Percentiles rank a stretch among this genome's conserved stretches.
Evolutionary conservation across 139 green algal species (phyloP).

Genomic region (Zygnema cylindricum): DNA sequence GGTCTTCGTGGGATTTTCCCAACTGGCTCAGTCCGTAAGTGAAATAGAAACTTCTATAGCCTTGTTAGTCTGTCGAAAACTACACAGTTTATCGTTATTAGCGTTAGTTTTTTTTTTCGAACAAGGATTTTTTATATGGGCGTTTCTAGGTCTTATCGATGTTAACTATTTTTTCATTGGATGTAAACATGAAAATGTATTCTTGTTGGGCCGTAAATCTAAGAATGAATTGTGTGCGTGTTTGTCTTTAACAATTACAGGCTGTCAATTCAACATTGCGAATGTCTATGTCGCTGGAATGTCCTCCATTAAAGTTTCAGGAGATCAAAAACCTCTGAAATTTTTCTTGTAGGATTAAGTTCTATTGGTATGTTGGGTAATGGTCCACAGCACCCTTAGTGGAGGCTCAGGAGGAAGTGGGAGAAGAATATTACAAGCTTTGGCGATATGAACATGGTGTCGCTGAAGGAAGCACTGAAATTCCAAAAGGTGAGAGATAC

Average conservation of each 20-base stretch:
- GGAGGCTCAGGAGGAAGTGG: conserved; percentile 58
- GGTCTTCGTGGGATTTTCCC: conserved; percentile 72
- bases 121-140: neutral
- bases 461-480: conserved; percentile 85
- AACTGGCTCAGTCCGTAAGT: neutral
- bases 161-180: too few relatives aligned
- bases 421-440: conserved; percentile 56
- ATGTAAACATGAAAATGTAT: too few relatives aligned
- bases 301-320: too few relatives aligned
- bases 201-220: too few relatives aligned
- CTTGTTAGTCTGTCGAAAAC: neutral
- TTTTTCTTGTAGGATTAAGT: too few relatives aligned
- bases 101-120: conserved; percentile 16
- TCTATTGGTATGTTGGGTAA: too few relatives aligned
- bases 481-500: conserved; percentile 55
- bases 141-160: neutral
- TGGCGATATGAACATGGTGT: conserved; percentile 82
- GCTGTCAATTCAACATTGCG: too few relatives aligned
- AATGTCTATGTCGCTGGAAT: too few relatives aligned
- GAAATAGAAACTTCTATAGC: neutral
- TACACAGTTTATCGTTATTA: too few relatives aligned
- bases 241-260: too few relatives aligned
- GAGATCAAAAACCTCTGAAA: too few relatives aligned
- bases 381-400: conserved; percentile 50
- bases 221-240: too few relatives aligned